Conservation (phyloP, 2,329 filamentous ascomycete genomes). For the Colletotrichum coccodes region DNA sequence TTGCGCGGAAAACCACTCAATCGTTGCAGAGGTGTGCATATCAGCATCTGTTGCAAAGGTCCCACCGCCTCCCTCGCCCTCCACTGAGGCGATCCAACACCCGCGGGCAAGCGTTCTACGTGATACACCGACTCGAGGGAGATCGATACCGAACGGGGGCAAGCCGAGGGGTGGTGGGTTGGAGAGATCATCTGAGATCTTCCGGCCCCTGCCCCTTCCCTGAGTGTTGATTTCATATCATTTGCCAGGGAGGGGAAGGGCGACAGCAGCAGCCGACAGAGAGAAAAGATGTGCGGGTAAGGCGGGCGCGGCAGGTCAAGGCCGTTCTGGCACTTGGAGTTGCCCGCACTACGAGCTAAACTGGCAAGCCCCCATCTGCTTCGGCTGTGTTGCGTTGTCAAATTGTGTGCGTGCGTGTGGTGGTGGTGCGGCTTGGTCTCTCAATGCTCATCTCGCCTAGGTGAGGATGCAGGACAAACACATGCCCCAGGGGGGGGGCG, state of each 20-base stretch:
- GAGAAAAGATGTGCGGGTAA: slow-evolving; percentile 5
- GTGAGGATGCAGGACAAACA: slow-evolving; percentile 22
- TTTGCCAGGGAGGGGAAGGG: not conserved
- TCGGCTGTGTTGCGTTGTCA: not conserved
- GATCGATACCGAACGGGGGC: not conserved
- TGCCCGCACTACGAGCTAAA: not conserved
- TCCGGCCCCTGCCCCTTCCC: not conserved
- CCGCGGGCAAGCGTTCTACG: not conserved
- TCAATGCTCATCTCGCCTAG: slow-evolving; percentile 25
- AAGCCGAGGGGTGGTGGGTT: not conserved
- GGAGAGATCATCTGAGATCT: slow-evolving; percentile 21
- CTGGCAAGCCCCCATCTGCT: not conserved
- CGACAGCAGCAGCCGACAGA: not conserved
- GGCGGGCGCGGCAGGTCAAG: not conserved
- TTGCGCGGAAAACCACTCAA: not conserved
- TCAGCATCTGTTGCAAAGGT: not conserved
- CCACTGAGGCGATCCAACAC: not conserved
- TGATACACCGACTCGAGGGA: slow-evolving; percentile 8
- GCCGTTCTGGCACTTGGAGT: not conserved
- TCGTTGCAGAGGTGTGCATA: not conserved
- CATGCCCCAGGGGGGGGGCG: slow-evolving; percentile 5
- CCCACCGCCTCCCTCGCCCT: not conserved
- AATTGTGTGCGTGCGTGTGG: not conserved
- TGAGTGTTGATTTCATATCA: not conserved
- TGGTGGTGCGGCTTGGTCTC: not conserved